Conservation (phyloP, 2,329 filamentous ascomycete genomes). For the Colletotrichum lini region DNA sequence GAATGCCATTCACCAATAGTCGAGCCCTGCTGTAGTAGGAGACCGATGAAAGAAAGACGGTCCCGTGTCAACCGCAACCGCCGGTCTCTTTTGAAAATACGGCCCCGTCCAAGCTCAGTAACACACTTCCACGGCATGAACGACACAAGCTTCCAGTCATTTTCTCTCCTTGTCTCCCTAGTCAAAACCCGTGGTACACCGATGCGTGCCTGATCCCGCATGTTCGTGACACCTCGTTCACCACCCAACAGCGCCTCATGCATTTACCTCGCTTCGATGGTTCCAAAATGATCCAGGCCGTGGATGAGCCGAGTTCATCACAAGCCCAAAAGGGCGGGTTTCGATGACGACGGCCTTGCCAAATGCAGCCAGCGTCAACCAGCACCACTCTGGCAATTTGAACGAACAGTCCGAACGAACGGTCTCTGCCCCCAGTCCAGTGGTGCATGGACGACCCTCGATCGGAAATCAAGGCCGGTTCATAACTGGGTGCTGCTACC, state of each 20-base stretch:
- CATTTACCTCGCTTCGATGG: background rate
- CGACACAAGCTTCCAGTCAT: background rate
- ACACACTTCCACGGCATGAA: background rate
- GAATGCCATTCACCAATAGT: background rate
- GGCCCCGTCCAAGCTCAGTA: background rate
- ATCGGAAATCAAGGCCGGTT: background rate
- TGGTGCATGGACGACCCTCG: background rate
- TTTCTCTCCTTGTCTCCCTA: background rate
- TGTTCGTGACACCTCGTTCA: background rate
- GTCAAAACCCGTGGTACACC: background rate
- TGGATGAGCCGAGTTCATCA: background rate
- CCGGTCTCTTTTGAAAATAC: background rate
- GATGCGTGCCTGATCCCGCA: slow-evolving; percentile 1
- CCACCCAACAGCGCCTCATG: background rate
- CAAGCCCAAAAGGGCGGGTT: background rate
- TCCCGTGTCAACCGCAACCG: background rate
- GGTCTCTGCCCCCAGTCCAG: too few species aligned
- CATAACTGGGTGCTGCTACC: background rate
- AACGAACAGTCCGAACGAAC: background rate
- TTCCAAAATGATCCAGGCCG: background rate
- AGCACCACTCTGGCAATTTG: background rate
- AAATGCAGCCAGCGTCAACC: background rate
- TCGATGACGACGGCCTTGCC: background rate
- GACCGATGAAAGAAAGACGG: slow-evolving; percentile 1
- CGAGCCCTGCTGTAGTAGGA: background rate